Conservation (phyloP, 163 green algal species). For the Scenedesmus sp. region DNA sequence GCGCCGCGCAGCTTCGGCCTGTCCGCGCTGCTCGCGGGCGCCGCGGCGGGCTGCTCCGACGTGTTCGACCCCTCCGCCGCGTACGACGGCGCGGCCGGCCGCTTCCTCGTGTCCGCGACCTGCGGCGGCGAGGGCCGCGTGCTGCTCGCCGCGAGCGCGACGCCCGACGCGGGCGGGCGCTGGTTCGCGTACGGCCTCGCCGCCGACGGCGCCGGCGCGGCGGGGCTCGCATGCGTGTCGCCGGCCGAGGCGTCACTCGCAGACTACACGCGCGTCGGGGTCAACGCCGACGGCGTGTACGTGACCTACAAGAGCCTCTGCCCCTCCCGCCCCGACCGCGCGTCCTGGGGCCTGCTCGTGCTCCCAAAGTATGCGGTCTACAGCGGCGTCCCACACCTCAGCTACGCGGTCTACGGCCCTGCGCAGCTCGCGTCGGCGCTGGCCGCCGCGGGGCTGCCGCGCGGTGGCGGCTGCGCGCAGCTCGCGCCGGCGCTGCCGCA, state of each 20-base stretch:
- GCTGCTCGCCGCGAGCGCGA: constrained; percentile 22
- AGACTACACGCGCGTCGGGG: constrained; percentile 30
- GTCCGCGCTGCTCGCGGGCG: constrained; percentile 18
- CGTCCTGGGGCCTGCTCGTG: constrained; percentile 10
- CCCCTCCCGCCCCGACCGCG: background rate
- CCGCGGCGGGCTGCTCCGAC: constrained; percentile 17
- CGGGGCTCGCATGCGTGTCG: constrained; percentile 10
- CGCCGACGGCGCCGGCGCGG: constrained; percentile 18
- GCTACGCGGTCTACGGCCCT: constrained; percentile 32
- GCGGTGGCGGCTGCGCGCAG: constrained; percentile 11
- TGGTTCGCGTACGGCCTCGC: constrained; percentile 40
- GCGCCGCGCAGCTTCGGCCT: background rate
- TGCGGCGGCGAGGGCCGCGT: constrained; percentile 35
- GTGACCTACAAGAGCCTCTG: constrained; percentile 34
- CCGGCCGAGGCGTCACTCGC: constrained; percentile 23
- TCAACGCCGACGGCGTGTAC: constrained; percentile 40
- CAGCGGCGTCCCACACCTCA: constrained; percentile 18
- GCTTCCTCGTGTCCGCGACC: constrained; percentile 29
- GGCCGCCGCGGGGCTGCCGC: background rate
- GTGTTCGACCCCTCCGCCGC: constrained; percentile 27
- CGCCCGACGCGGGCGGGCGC: background rate
- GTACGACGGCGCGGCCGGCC: constrained; percentile 15
- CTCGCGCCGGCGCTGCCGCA: constrained; percentile 25
- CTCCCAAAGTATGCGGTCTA: constrained; percentile 37
- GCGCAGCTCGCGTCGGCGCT: constrained; percentile 4